A percentile compares a stretch with the other conserved stretches of the same genome.
Evolutionary conservation across 768 basidiomycete species (phyloP).

Genomic region (Tricholoma sp.): DNA sequence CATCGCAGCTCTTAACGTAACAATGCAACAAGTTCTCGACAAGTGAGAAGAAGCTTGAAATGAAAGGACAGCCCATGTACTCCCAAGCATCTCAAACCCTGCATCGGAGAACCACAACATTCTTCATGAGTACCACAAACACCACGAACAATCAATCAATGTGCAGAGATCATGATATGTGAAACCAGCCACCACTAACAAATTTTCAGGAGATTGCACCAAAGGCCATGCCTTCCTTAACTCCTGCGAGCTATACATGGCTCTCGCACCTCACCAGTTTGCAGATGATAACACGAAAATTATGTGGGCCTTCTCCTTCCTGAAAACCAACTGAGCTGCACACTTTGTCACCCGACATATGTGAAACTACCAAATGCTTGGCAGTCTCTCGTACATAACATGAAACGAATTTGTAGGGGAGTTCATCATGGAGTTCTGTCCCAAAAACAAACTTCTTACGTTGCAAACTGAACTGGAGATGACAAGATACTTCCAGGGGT

Average conservation of each 20-base stretch:
- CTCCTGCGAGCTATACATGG: not conserved
- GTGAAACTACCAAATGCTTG: not conserved
- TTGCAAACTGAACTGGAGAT: not conserved
- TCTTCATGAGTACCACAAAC: too few species aligned
- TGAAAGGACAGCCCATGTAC: too few species aligned
- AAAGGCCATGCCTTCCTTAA: not conserved
- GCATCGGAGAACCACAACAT: too few species aligned
- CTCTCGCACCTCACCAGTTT: not conserved
- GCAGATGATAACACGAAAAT: not conserved
- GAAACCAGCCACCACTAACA: not conserved
- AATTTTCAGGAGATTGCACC: not conserved
- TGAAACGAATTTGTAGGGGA: not conserved
- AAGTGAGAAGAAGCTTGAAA: too few species aligned
- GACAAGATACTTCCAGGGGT: constrained; percentile 6
- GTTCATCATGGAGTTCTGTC: not conserved
- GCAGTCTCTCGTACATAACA: not conserved
- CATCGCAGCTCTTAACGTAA: too few species aligned
- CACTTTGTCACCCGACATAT: not conserved
- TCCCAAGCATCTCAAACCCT: too few species aligned
- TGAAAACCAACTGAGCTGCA: not conserved
- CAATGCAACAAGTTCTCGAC: too few species aligned
- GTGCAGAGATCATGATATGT: too few species aligned
- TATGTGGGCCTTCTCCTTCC: not conserved
- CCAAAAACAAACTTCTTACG: too few species aligned
- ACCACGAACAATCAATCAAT: too few species aligned